These are phyloP conservation scores for Solanum bulbocastanum DNA, from an alignment of 257 asterid species.

Conservation along the genomic window DNA sequence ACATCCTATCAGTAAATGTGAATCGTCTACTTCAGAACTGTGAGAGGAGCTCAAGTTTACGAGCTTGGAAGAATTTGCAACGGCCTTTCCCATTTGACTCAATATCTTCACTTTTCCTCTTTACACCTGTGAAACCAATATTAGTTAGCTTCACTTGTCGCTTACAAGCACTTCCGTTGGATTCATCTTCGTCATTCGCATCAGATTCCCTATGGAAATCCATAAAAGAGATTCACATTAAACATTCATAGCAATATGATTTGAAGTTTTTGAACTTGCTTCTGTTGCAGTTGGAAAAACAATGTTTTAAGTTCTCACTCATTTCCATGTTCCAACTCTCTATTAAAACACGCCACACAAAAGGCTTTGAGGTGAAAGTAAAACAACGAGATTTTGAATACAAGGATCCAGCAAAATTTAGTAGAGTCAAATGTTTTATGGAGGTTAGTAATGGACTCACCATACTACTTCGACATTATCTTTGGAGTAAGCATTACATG, in stretches of 20 bases:
- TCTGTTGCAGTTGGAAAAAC: background rate
- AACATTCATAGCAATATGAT: background rate
- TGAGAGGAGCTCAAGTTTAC: constrained; percentile 71
- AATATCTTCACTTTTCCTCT: constrained; percentile 69
- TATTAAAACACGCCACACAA: background rate
- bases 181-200: constrained; percentile 43
- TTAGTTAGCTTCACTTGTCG: constrained; percentile 66
- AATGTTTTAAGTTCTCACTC: background rate
- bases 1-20: background rate
- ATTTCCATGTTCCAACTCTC: background rate
- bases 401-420: background rate
- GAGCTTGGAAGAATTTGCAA: constrained; percentile 88
- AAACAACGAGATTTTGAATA: background rate
- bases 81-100: constrained; percentile 82
- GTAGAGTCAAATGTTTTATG: background rate
- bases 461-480: constrained; percentile 67
- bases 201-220: constrained; percentile 59
- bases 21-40: constrained; percentile 33
- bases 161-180: constrained; percentile 32
- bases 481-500: constrained; percentile 68
- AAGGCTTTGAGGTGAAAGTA: background rate
- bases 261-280: background rate
- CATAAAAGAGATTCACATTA: background rate
- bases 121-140: constrained; percentile 43
- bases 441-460: constrained; percentile 24